A percentile compares a stretch with the other conserved stretches of the same genome.
These are phyloP conservation scores for Colletotrichum eleusines DNA, from an alignment of 2,329 filamentous ascomycete species.

Conservation along the genomic window DNA sequence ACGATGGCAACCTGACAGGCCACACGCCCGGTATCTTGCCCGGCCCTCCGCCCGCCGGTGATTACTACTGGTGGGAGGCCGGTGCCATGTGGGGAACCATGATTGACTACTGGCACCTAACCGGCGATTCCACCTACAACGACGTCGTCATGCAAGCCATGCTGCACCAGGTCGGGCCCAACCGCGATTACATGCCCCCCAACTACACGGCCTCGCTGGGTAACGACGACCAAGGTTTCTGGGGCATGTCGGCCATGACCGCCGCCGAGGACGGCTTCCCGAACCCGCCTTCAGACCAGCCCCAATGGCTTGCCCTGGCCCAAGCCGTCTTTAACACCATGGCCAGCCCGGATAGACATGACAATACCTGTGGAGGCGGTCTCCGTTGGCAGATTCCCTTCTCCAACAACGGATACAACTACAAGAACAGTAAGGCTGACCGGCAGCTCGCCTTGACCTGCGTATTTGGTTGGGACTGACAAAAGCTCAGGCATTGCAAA, in stretches of 20 bases:
- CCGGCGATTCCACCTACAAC: constrained; percentile 74
- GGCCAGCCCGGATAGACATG: constrained; percentile 72
- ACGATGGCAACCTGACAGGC: constrained; percentile 64
- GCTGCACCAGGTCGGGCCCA: constrained; percentile 68
- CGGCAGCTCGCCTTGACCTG: background rate
- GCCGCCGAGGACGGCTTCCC: constrained; percentile 75
- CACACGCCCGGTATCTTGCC: constrained; percentile 68
- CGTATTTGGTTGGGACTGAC: constrained; percentile 48
- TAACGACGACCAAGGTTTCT: constrained; percentile 78
- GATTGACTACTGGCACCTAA: constrained; percentile 78
- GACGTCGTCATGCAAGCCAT: constrained; percentile 67
- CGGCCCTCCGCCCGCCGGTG: constrained; percentile 61
- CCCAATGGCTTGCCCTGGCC: constrained; percentile 74
- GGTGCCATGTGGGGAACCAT: constrained; percentile 76
- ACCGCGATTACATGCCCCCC: constrained; percentile 69
- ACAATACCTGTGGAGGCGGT: constrained; percentile 74
- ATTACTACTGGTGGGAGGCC: constrained; percentile 83
- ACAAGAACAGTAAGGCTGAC: constrained; percentile 70
- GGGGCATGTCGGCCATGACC: constrained; percentile 75
- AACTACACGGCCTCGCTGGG: constrained; percentile 71
- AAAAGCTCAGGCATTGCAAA: constrained; percentile 65
- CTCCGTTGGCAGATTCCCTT: constrained; percentile 83
- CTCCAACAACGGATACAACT: constrained; percentile 80
- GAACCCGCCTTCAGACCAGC: constrained; percentile 64
- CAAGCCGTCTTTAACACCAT: constrained; percentile 77